A percentile compares a stretch with the other conserved stretches of the same genome.
Conservation (phyloP, 768 basidiomycete genomes). For the Suillus variegatus region DNA sequence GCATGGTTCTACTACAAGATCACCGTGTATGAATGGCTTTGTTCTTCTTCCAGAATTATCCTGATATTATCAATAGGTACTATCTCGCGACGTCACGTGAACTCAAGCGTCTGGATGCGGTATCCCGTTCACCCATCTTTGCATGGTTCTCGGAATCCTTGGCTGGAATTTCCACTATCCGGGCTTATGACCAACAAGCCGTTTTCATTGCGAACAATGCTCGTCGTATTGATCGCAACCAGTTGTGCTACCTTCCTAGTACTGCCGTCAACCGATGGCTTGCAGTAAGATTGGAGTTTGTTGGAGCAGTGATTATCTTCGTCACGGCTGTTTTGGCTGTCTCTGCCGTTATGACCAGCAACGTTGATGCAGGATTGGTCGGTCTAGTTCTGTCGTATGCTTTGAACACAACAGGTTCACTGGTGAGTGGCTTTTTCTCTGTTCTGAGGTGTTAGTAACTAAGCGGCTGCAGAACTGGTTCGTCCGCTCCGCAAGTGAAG, state of each 20-base stretch:
- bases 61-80: conserved; percentile 50
- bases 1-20: conserved; percentile 79
- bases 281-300: conserved; percentile 79
- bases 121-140: conserved; percentile 90
- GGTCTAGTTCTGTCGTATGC: conserved; percentile 87
- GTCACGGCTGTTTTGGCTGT: conserved; percentile 68
- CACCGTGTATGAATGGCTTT: conserved; percentile 58
- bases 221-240: conserved; percentile 80
- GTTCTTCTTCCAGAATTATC: not conserved
- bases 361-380: conserved; percentile 85
- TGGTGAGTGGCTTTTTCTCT: conserved; percentile 48
- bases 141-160: conserved; percentile 83
- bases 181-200: conserved; percentile 72
- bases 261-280: conserved; percentile 84
- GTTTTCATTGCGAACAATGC: conserved; percentile 71
- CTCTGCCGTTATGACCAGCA: conserved; percentile 67
- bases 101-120: conserved; percentile 85
- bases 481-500: conserved; percentile 80
- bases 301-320: conserved; percentile 80
- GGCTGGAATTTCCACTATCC: conserved; percentile 78
- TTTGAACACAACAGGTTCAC: conserved; percentile 76
- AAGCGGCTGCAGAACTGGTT: conserved; percentile 67
- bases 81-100: conserved; percentile 87
- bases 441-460: conserved; percentile 5
- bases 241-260: conserved; percentile 74